Percentiles rank a stretch among this genome's conserved stretches.
These are phyloP conservation scores for Acidiella bohemica DNA, from an alignment of 495 filamentous ascomycete species.

Conservation along the genomic window DNA sequence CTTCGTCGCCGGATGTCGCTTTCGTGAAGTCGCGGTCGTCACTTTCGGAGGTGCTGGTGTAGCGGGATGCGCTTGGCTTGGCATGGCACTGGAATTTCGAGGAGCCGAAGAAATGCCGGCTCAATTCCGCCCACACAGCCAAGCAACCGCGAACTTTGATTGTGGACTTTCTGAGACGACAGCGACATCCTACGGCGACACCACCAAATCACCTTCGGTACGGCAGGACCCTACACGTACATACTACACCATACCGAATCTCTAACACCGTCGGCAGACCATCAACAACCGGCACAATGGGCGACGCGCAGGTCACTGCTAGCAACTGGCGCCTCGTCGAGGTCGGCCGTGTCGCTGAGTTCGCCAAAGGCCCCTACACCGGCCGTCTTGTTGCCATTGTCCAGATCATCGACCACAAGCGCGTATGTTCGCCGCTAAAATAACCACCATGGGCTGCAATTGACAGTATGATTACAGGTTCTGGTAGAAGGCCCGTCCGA, in stretches of 20 bases:
- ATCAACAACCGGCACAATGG: constrained; percentile 34
- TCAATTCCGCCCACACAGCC: neutral
- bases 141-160: neutral
- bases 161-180: neutral
- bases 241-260: neutral
- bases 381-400: constrained; percentile 87
- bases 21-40: neutral
- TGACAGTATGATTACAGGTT: constrained; percentile 42
- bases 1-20: constrained; percentile 19
- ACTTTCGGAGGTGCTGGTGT: too few relatives aligned
- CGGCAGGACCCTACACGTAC: neutral
- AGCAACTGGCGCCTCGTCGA: constrained; percentile 83
- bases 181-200: constrained; percentile 4
- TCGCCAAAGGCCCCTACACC: constrained; percentile 59
- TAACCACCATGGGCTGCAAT: constrained; percentile 30
- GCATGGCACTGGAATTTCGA: too few relatives aligned
- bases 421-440: constrained; percentile 52
- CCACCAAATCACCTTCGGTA: neutral
- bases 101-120: too few relatives aligned
- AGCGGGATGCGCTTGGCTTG: too few relatives aligned
- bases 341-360: constrained; percentile 87
- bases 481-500: constrained; percentile 85
- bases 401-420: constrained; percentile 99
- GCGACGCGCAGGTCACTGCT: constrained; percentile 55
- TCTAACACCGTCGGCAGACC: too few relatives aligned